Base-by-base conservation (phyloP, 169 alveolate genomes). In the Plasmodium reichenowi region DNA sequence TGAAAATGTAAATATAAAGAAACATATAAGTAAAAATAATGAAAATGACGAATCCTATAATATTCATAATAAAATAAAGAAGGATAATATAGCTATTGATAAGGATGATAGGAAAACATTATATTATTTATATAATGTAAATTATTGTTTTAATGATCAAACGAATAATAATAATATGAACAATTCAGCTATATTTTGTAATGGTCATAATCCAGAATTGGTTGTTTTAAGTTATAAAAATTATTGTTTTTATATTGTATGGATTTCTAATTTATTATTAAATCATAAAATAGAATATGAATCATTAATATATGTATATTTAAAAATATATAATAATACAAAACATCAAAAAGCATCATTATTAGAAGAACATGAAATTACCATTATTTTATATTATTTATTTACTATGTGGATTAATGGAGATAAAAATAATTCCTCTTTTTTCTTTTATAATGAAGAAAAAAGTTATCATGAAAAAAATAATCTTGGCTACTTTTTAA, bases 361-460 rank as follows among this genome's bases (percentile, higher is more conserved):
- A 12, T 22, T 86, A 43, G 78, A 70, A 47, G 87, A 72, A 13
- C 74, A 70, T 32, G 92, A 86, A 72, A 86, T 86, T 17, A 56
- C 80, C 0, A 38, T 86, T 8, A 72, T 86, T 20, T 29, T 86
- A 7, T 86, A 86, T 73, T 86, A 72, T 38, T 43, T 86, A 62
- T 86, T 86, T 62, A 86, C 92, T 12, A 48, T 86, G 58, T 86
- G 92, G 92, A 71, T 86, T 0, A 86, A 86, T n/a, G 92, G 88
- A 17, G 87, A 70, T 54, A 72, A 72, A 38, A 86, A 86, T 47
- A 72, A 48, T 52, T 26, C 43, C 4, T 86, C 92, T 0, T 86
- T 86, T 50, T 86, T 86, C 22, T 86, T 72, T 72, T 62, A 86
- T 22, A 86, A 86, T 72, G 74, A 72, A 32, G 92, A 86, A 32